Evolutionary conservation across 495 filamentous ascomycete genomes (phyloP), one percentile per base, ranked within the genome.

Genomic region (Penicillium atrosanguineum): DNA sequence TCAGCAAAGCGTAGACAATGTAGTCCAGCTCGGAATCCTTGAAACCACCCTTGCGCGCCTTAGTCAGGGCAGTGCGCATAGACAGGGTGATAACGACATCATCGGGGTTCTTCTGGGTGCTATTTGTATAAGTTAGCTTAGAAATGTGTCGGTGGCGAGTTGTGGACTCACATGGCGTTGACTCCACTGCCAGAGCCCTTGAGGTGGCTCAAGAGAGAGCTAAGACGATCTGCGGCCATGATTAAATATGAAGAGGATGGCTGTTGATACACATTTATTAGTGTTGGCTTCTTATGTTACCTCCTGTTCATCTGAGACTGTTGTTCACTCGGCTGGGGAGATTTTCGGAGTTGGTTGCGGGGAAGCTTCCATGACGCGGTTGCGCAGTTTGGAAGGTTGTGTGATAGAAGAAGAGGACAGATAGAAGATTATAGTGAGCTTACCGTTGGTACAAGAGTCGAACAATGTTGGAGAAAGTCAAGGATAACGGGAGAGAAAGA

Each of bases 1-100:
- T 81, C 55, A 96, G 70, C 19, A 95, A 71, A 40, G 89, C 81
- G 69, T 88, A 90, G 51, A 94, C 71, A 20, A 98, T 76, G 69
- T 83, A 88, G 69, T 98, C 94, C 38, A 97, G 79, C n/a, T 82
- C 80, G 16, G 91, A 94, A 69, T 98, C 94, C 78, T 96, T 97
- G 76, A 98, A 86, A 6, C 93, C 89, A 51, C 94, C 94, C 77
- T 90, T 90, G 59, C 69, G 67, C 21, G 79, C 87, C 74, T 94
- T 94, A 55, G 87, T 78, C 50, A 95, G 77, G 0, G 90, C 87
- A 7, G 90, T 92, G 28, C 90, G 85, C 58, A 91, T 72, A 7
- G 88, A 87, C 42, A 89, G 78, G 15, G 90, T 95, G 59, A 98
- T 94, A 56, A 98, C 94, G 16, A 97, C 80, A 80, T 98, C 94